Base-by-base conservation (phyloP, 192 early-diverging fungal species). In the Lobosporangium transversale region DNA sequence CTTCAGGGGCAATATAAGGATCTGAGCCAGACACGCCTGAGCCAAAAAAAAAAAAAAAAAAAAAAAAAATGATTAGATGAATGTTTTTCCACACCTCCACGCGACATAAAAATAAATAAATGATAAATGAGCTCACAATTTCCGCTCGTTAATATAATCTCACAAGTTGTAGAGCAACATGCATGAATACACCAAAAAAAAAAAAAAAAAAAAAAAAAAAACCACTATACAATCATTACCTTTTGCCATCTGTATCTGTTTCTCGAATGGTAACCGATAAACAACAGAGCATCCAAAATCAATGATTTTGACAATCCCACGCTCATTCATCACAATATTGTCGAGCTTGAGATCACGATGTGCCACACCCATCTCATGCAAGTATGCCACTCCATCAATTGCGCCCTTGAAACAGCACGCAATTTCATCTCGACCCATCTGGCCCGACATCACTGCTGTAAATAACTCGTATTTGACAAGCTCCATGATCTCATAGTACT, bases 1-100 rank as follows among this genome's bases (percentile, higher is more conserved):
- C 81, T 76, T 97, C 97, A 30, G 97, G 97, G 0, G 94, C 95
- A 84, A 98, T 98, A 80, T 97, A 98, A 11, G 97, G 97, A 43
- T 95, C 97, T 14, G 91, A 94, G 8, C 97, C 97, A 69, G 85
- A 91, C 18, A 94, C 82, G 11, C 97, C 97, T 70, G 83, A 26
- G 24, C 21, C 62, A 58, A 67, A 84, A 81, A 87, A 82, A 31
- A 89, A 87, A 47, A 76, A 68, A 6, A 73, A 79, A 33, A 86
- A 83, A 23, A 32, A 10, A n/a, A 27, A 53, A 47, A 29, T 31
- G 53, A 7, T 44, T 14, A 53, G 36, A 31, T 52, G 29, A 65
- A 10, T 17, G 43, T 21, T 37, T 57, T 42, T 4, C 6, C 37
- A n/a, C 30, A 17, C 24, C 31, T 40, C 23, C 18, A 27, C 50